These are phyloP conservation scores for Psilocybe sp. DNA, from an alignment of 768 basidiomycete genomes.

Conservation along the genomic window DNA sequence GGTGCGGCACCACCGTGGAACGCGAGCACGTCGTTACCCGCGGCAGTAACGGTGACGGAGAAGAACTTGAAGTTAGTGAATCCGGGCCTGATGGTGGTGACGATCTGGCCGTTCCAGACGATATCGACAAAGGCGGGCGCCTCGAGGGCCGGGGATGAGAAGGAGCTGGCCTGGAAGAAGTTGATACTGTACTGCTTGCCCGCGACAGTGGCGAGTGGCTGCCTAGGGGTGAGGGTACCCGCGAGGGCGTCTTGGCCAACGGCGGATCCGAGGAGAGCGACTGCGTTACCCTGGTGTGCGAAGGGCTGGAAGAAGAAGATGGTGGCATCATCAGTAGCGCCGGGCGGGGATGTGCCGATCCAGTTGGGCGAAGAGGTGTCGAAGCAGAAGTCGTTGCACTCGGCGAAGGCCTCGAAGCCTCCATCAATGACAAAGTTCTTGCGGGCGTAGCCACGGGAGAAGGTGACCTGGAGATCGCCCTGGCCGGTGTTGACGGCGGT, in stretches of 20 bases:
- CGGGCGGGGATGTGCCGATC: constrained; percentile 33
- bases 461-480: constrained; percentile 41
- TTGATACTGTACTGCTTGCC: constrained; percentile 38
- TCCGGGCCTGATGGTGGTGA: constrained; percentile 32
- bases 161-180: constrained; percentile 41
- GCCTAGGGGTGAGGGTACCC: constrained; percentile 34
- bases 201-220: constrained; percentile 29
- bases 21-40: constrained; percentile 33
- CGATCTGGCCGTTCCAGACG: constrained; percentile 38
- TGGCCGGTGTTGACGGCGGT: constrained; percentile 47
- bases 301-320: constrained; percentile 41
- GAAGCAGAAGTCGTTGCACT: constrained; percentile 41
- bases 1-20: constrained; percentile 44
- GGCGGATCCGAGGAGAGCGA: constrained; percentile 43
- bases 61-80: constrained; percentile 37
- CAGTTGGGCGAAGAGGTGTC: constrained; percentile 32
- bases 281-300: constrained; percentile 36
- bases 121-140: constrained; percentile 35
- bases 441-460: constrained; percentile 45
- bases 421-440: constrained; percentile 36
- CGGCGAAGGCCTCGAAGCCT: constrained; percentile 40
- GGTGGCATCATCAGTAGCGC: constrained; percentile 38
- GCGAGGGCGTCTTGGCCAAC: constrained; percentile 30
- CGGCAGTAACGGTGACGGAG: constrained; percentile 30
- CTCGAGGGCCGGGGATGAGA: constrained; percentile 31